Evolutionary conservation across 2,329 filamentous ascomycete genomes (phyloP).

Genomic region (Sclerotinia trifoliorum): DNA sequence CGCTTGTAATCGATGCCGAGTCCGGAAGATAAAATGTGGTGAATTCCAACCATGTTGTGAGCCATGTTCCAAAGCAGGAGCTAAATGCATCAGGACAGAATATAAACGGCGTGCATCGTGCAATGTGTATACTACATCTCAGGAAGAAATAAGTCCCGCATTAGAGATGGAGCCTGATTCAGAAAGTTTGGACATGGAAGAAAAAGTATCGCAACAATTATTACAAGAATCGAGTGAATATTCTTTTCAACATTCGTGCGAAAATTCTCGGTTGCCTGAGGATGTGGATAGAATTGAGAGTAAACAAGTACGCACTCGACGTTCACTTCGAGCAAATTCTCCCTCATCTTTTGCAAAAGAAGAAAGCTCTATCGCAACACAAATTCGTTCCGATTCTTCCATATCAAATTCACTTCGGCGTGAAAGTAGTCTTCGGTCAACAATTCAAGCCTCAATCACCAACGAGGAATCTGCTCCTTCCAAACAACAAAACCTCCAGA

Average conservation of each 20-base stretch:
- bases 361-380: background rate
- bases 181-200: conserved; percentile 3
- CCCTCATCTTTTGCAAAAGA: background rate
- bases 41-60: conserved; percentile 3
- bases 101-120: background rate
- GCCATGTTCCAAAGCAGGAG: conserved; percentile 1
- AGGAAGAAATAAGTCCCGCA: background rate
- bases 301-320: conserved; percentile 3
- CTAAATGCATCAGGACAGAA: conserved; percentile 7
- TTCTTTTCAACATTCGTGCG: conserved; percentile 12
- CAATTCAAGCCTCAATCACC: conserved; percentile 12
- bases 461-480: background rate
- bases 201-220: conserved; percentile 21
- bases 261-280: conserved; percentile 14
- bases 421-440: conserved; percentile 8
- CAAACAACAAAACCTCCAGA: background rate
- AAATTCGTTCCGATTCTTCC: conserved; percentile 1
- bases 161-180: conserved; percentile 15
- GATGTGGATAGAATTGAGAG: background rate
- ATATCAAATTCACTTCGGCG: background rate
- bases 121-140: background rate
- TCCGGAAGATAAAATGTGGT: conserved; percentile 8
- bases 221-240: conserved; percentile 23
- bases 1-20: conserved; percentile 9
- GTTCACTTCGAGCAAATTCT: background rate